Conservation (phyloP, 1,139 yeast species). For the Zygotorulaspora mrakii region DNA sequence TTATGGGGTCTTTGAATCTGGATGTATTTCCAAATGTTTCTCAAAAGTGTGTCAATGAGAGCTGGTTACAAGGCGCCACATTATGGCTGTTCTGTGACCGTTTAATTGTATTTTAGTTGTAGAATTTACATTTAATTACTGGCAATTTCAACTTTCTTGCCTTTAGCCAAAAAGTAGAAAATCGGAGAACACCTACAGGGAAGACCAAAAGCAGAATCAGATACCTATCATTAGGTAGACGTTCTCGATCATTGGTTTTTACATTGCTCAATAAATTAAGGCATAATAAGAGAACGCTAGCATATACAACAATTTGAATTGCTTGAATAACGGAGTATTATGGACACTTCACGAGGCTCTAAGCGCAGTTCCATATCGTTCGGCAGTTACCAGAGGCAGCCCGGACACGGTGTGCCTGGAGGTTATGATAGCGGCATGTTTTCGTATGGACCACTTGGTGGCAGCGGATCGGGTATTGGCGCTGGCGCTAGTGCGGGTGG, state of each 20-base stretch:
- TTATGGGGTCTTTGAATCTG: no score
- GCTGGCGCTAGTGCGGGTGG: slow-evolving; percentile 9
- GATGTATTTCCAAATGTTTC: no score
- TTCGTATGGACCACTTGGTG: slow-evolving; percentile 5
- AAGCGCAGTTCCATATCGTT: slow-evolving; percentile 34
- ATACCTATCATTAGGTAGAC: no score
- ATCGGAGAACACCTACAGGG: background rate
- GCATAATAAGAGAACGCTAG: background rate
- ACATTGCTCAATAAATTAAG: no score
- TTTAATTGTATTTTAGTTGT: no score
- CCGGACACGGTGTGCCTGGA: slow-evolving; percentile 16
- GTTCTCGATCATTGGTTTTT: no score
- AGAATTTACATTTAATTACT: background rate
- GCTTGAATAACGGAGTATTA: slow-evolving; percentile 4
- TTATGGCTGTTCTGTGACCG: no score
- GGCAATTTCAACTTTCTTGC: slow-evolving; percentile 1
- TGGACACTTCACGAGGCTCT: slow-evolving; percentile 30
- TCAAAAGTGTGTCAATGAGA: no score
- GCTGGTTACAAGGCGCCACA: no score
- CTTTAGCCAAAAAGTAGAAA: slow-evolving; percentile 1
- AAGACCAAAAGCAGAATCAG: background rate
- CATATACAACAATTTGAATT: no score
- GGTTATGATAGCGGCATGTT: slow-evolving; percentile 14
- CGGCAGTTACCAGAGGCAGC: slow-evolving; percentile 31
- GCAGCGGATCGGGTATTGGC: slow-evolving; percentile 3